phyloP scores from a whole-genome alignment of 2,329 filamentous ascomycete species.

The Leptographium flavum region DNA sequence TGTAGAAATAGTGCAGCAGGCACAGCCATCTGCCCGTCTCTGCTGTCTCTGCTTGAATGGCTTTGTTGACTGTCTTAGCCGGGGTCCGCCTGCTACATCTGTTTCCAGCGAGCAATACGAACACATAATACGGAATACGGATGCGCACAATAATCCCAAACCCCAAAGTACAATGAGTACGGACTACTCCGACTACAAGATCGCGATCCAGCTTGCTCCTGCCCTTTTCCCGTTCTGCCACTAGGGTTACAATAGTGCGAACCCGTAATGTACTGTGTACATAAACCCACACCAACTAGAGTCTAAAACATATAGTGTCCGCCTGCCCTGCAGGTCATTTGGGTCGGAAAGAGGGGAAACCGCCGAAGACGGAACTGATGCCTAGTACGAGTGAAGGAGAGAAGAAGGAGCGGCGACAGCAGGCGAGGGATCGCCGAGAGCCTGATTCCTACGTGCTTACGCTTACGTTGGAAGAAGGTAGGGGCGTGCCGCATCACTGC shows the following conservation, averaged over 20 bases:
- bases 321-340: neutral
- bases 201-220: neutral
- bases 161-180: neutral
- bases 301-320: neutral
- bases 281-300: neutral
- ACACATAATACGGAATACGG: neutral
- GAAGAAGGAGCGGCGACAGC: too few species aligned
- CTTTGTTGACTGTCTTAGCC: neutral
- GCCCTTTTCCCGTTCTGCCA: neutral
- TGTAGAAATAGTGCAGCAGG: too few species aligned
- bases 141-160: neutral
- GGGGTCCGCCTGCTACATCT: neutral
- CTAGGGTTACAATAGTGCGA: neutral
- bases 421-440: too few species aligned
- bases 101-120: neutral
- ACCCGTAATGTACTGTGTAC: neutral
- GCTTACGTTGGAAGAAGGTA: neutral
- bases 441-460: too few species aligned
- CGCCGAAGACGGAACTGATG: neutral
- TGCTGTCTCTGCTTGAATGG: neutral
- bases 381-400: neutral
- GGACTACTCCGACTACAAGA: too few species aligned
- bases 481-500: too few species aligned
- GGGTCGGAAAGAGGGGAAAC: neutral
- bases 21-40: too few species aligned